These are phyloP conservation scores for Phytopythium mirpurense DNA, from an alignment of 352 stramenopile species.

Conservation along the genomic window DNA sequence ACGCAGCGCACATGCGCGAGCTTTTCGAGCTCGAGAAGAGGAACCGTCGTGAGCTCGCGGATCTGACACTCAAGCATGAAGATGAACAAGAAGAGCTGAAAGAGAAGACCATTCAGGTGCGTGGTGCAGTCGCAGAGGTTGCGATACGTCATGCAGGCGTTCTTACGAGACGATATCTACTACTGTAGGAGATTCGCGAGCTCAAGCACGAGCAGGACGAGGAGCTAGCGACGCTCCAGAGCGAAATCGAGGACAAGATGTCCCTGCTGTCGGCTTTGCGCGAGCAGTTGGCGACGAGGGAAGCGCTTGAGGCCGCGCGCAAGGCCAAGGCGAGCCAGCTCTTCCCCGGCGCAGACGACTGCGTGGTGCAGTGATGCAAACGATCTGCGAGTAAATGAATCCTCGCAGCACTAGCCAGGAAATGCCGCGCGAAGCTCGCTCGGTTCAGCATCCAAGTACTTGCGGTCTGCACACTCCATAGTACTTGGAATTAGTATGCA, in stretches of 20 bases:
- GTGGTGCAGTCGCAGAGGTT: not conserved
- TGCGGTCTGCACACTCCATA: too few species aligned
- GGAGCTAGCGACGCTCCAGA: conserved; percentile 36
- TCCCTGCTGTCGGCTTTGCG: conserved; percentile 38
- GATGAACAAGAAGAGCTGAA: conserved; percentile 62
- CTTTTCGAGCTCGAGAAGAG: conserved; percentile 57
- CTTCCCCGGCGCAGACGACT: conserved; percentile 47
- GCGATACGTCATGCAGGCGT: too few species aligned
- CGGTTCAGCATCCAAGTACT: too few species aligned
- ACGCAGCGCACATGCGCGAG: conserved; percentile 61
- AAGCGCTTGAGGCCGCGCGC: conserved; percentile 30
- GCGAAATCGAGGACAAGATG: conserved; percentile 46
- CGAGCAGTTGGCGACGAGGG: conserved; percentile 48
- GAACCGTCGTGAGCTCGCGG: conserved; percentile 34
- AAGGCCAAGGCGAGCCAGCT: conserved; percentile 32
- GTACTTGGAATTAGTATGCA: too few species aligned
- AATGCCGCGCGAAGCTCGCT: too few species aligned
- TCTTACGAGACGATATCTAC: too few species aligned
- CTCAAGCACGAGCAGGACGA: conserved; percentile 60
- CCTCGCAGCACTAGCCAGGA: too few species aligned
- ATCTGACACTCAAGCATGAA: conserved; percentile 36
- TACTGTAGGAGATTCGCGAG: conserved; percentile 55
- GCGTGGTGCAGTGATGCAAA: conserved; percentile 41
- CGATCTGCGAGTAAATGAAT: too few species aligned
- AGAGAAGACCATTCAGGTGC: conserved; percentile 45